These are phyloP conservation scores for Penicillium parvum DNA, from an alignment of 495 filamentous ascomycete genomes.

Conservation along the genomic window DNA sequence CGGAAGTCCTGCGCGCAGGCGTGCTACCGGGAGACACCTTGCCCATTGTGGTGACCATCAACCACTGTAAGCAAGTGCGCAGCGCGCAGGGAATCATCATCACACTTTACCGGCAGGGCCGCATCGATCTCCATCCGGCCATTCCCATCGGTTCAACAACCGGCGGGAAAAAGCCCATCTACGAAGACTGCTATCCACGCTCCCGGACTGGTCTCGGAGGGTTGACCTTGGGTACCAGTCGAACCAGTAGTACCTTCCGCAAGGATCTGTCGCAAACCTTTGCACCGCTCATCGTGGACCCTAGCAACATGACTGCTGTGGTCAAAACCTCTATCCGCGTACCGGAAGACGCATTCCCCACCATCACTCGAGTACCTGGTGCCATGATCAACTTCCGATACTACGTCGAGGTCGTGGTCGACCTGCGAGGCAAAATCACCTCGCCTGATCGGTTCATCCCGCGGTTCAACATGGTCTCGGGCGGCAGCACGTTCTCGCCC, in stretches of 20 bases:
- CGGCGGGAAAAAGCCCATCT: slow-evolving; percentile 61
- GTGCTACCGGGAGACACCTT: slow-evolving; percentile 82
- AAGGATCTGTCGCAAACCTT: slow-evolving; percentile 90
- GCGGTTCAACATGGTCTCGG: slow-evolving; percentile 51
- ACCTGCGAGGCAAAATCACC: slow-evolving; percentile 81
- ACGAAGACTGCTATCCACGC: slow-evolving; percentile 80
- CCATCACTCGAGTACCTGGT: slow-evolving; percentile 82
- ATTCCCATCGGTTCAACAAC: slow-evolving; percentile 56
- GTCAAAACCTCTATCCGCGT: slow-evolving; percentile 78
- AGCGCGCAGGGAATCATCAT: slow-evolving; percentile 90
- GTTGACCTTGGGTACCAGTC: slow-evolving; percentile 73
- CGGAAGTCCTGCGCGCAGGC: slow-evolving; percentile 76
- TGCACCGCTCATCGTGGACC: slow-evolving; percentile 80
- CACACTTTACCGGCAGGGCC: slow-evolving; percentile 85
- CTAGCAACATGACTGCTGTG: slow-evolving; percentile 65
- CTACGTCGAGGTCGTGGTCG: slow-evolving; percentile 85
- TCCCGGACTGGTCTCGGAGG: slow-evolving; percentile 69
- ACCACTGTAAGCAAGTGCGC: slow-evolving; percentile 81
- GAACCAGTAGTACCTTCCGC: slow-evolving; percentile 81
- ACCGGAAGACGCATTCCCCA: slow-evolving; percentile 88
- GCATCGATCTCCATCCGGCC: slow-evolving; percentile 81
- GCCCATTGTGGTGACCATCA: slow-evolving; percentile 72
- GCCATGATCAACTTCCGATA: slow-evolving; percentile 93
- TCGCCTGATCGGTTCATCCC: slow-evolving; percentile 60
- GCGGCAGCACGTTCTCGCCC: slow-evolving; percentile 42